phyloP scores from a whole-genome alignment of 2,329 filamentous ascomycete species.

The Macroventuria anomochaeta region DNA sequence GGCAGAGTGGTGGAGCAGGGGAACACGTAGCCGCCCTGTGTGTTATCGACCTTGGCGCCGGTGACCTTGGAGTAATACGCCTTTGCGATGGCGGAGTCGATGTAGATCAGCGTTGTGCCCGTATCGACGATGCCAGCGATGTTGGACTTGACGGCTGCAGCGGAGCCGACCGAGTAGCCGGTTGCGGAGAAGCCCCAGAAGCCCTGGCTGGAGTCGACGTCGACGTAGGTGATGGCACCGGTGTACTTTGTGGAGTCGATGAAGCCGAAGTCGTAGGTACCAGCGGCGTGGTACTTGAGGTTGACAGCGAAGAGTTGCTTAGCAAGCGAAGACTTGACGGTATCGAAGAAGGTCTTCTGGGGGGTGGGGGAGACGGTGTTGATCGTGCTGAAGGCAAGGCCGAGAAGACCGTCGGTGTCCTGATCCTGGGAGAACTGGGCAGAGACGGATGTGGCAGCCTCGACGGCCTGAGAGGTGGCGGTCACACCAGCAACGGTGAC shows the following conservation, averaged over 20 bases:
- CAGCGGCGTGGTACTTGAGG: constrained; percentile 58
- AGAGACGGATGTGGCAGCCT: constrained; percentile 68
- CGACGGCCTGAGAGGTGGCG: constrained; percentile 68
- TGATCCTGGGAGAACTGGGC: constrained; percentile 58
- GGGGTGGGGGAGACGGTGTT: constrained; percentile 61
- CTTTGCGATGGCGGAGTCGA: constrained; percentile 60
- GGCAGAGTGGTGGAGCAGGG: constrained; percentile 59
- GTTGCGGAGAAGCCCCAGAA: constrained; percentile 68
- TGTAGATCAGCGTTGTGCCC: constrained; percentile 70
- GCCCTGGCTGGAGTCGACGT: constrained; percentile 63
- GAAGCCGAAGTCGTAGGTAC: constrained; percentile 65
- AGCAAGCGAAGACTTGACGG: constrained; percentile 59
- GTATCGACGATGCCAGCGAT: constrained; percentile 71
- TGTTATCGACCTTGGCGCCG: constrained; percentile 57
- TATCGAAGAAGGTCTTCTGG: constrained; percentile 68
- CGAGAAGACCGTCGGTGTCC: constrained; percentile 66
- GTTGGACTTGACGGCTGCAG: constrained; percentile 45
- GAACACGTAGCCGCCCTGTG: constrained; percentile 63
- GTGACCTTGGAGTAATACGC: constrained; percentile 67
- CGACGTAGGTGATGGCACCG: constrained; percentile 63
- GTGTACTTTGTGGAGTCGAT: constrained; percentile 66
- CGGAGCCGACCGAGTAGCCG: constrained; percentile 62
- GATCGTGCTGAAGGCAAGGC: constrained; percentile 65
- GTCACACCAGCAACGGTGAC: constrained; percentile 67
- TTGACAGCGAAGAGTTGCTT: constrained; percentile 64